Base-by-base conservation (phyloP, 2,329 filamentous ascomycete genomes). In the Fusarium napiforme region DNA sequence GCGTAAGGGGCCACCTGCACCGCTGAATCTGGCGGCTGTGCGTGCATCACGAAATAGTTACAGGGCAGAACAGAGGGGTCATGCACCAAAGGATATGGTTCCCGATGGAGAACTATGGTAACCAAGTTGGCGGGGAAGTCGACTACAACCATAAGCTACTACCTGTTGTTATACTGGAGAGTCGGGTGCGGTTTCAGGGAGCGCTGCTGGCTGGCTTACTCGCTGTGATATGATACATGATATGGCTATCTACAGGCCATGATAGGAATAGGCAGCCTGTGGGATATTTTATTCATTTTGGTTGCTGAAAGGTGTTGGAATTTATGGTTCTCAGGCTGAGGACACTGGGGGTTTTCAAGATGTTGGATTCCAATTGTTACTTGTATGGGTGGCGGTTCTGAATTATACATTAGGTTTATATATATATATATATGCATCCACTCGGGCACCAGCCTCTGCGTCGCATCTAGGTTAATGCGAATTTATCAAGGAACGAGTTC, bases 81-180 rank as follows among this genome's bases (percentile, higher is more conserved):
- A 64, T 46, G 42, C 46, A 49, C 39, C 46, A 15, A 75, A 63
- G 64, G 49, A 67, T 14, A 36, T 75, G 69, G 69, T 75, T 14
- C 72, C 61, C 11, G 69, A 72, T 37, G 67, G 39, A 40, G 64
- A 73, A 55, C 21, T 74, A 47, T 75, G 72, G 71, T 74, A 42
- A 45, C 15, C 16, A 18, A 7, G 14, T 23, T 16, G 21, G 42
- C 16, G 19, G n/a, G 19, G 43, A 46, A 56, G 37, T 21, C 9
- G 18, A 39, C 12, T 23, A 19, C n/a, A n/a, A 34, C 21, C 6
- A 26, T 30, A 30, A 36, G 30, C 26, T 18, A 9, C 8, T 37
- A 10, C 18, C 15, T 9, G n/a, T n/a, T 42, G n/a, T 21, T 53
- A 34, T 46, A 50, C 37, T 30, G 56, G 28, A 37, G 36, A 40